These are phyloP conservation scores for Aspergillus saccharolyticus DNA, from an alignment of 495 filamentous ascomycete genomes.

Conservation along the genomic window DNA sequence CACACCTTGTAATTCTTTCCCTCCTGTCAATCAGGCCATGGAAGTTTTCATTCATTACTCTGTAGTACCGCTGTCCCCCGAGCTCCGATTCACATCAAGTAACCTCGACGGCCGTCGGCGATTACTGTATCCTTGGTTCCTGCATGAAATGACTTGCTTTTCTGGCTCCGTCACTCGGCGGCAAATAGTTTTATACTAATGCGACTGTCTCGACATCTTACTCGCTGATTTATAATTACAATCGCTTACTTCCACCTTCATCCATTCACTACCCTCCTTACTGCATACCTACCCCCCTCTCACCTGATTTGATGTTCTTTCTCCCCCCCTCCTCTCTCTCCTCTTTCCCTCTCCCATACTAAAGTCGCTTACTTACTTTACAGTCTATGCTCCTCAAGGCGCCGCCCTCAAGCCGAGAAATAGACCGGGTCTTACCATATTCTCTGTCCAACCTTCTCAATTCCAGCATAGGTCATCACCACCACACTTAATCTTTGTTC, in stretches of 20 bases:
- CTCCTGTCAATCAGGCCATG: neutral
- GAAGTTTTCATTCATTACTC: neutral
- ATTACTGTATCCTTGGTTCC: constrained; percentile 1
- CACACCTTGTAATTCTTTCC: neutral
- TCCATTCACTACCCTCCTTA: constrained; percentile 12
- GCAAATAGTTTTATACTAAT: constrained; percentile 16
- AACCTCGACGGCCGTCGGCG: neutral
- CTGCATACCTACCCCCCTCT: neutral
- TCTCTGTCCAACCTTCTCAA: neutral
- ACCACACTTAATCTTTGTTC: neutral
- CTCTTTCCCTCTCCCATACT: neutral
- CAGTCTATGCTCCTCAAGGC: neutral
- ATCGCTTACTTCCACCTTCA: constrained; percentile 17
- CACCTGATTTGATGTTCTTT: constrained; percentile 11
- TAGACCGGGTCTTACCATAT: neutral
- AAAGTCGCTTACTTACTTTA: neutral
- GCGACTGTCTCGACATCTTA: constrained; percentile 13
- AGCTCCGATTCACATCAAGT: neutral
- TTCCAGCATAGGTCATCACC: neutral
- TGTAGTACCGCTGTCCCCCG: neutral
- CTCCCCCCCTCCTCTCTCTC: constrained; percentile 3
- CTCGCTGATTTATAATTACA: constrained; percentile 13
- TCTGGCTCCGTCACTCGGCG: constrained; percentile 15
- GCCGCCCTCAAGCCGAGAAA: neutral
- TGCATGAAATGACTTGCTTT: constrained; percentile 1